phyloP scores from a whole-genome alignment of 1,284 basidiomycete species.

The Gymnopus androsaceus region DNA sequence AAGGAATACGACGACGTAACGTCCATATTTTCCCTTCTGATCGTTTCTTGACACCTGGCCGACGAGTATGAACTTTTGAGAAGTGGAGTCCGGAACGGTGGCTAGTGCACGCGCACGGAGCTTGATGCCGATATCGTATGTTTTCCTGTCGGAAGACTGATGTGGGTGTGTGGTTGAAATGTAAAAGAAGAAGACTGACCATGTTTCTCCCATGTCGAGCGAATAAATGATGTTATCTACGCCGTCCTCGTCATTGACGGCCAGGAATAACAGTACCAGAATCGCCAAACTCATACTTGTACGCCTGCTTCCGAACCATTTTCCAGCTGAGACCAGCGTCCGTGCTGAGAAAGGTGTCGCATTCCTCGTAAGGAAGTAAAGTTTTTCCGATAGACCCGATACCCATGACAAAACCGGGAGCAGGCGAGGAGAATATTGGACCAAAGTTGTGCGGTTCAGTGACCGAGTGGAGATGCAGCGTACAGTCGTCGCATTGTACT shows the following conservation, averaged over 20 bases:
- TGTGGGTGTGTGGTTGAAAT: conserved; percentile 1
- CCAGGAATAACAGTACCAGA: conserved; percentile 81
- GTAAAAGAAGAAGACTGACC: conserved; percentile 56
- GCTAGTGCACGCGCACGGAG: conserved; percentile 78
- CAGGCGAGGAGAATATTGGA: conserved; percentile 90
- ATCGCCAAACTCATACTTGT: conserved; percentile 97
- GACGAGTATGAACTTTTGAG: conserved; percentile 88
- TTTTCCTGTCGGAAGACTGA: conserved; percentile 54
- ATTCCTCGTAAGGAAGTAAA: conserved; percentile 81
- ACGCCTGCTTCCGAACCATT: conserved; percentile 77
- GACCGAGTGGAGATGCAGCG: conserved; percentile 91
- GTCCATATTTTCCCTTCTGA: conserved; percentile 54
- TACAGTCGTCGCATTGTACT: conserved; percentile 72
- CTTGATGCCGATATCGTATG: conserved; percentile 70
- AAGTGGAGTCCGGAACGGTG: conserved; percentile 90
- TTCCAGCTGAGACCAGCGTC: conserved; percentile 90
- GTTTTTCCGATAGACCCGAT: conserved; percentile 84
- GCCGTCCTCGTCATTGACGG: conserved; percentile 86
- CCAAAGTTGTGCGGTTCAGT: conserved; percentile 92
- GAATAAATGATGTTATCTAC: conserved; percentile 80
- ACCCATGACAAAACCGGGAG: conserved; percentile 93
- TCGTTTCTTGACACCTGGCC: conserved; percentile 75
- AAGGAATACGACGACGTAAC: conserved; percentile 77
- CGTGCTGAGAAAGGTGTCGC: conserved; percentile 91
- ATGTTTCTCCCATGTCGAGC: conserved; percentile 82